Conservation (phyloP, 129 eudicot genomes). For the Escallonia herrerae region DNA sequence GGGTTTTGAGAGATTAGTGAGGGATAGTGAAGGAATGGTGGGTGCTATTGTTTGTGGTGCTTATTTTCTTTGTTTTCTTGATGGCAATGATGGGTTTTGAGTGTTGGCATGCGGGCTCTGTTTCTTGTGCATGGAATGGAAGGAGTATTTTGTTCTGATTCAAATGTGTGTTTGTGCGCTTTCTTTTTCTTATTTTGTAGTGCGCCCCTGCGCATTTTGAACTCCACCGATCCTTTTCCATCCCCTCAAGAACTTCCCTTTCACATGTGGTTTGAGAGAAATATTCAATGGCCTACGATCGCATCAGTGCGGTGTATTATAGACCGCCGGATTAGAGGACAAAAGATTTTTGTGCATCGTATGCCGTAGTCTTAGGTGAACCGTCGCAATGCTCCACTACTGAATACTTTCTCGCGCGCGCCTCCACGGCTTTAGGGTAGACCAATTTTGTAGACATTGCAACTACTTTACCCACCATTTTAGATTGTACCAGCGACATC, state of each 20-base stretch:
- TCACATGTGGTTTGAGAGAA: not conserved
- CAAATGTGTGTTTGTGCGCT: slow-evolving; percentile 27
- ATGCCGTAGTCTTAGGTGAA: not conserved
- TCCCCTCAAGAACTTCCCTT: slow-evolving; percentile 17
- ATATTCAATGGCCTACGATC: too few relatives aligned
- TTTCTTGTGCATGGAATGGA: slow-evolving; percentile 20
- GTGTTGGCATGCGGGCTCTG: slow-evolving; percentile 23
- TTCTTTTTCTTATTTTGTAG: slow-evolving; percentile 26
- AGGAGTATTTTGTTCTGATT: not conserved
- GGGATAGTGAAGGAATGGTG: not conserved
- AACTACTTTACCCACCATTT: slow-evolving; percentile 12
- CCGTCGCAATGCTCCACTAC: not conserved
- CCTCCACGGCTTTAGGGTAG: too few relatives aligned
- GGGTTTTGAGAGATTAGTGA: not conserved
- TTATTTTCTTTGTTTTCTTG: slow-evolving; percentile 17
- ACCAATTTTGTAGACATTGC: slow-evolving; percentile 4
- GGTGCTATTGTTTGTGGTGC: not conserved
- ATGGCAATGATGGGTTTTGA: slow-evolving; percentile 32
- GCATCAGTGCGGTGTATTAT: too few relatives aligned
- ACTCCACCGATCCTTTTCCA: slow-evolving; percentile 33
- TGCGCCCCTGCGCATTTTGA: slow-evolving; percentile 40
- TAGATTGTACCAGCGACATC: not conserved
- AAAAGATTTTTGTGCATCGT: not conserved
- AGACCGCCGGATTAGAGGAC: not conserved
- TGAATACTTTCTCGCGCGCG: too few relatives aligned